Evolutionary conservation across 441 rosid species (phyloP).

Genomic region (Bocquillonia castaneifolia): DNA sequence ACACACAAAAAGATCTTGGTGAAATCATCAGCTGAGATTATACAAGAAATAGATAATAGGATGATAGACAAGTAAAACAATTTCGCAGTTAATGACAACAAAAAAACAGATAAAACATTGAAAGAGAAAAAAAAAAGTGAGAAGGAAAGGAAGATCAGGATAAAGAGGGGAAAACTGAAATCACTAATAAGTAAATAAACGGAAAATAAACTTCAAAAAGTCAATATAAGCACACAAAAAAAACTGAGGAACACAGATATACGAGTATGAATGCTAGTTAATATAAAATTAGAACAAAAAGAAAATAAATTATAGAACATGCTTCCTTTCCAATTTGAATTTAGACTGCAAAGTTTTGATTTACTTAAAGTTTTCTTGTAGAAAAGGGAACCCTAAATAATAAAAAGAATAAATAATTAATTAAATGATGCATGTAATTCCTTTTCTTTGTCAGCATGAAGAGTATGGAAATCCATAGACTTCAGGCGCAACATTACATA

Average conservation of each 20-base stretch:
- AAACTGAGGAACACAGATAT: background rate
- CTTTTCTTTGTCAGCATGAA: background rate
- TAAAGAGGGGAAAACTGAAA: background rate
- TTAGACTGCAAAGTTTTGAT: background rate
- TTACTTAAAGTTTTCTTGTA: background rate
- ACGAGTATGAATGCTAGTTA: background rate
- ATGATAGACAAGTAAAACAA: background rate
- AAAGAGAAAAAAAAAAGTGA: no score
- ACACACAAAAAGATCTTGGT: background rate
- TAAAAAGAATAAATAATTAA: background rate
- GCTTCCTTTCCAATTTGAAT: background rate
- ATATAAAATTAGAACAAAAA: background rate
- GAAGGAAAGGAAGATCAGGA: background rate
- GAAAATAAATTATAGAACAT: background rate
- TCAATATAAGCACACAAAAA: background rate
- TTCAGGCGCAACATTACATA: background rate
- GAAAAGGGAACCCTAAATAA: background rate
- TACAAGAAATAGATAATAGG: background rate
- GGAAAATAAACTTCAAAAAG: background rate
- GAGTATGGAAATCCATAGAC: no score
- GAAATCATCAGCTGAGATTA: constrained; percentile 6
- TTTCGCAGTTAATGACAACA: background rate
- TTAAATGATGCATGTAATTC: background rate
- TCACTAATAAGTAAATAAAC: background rate
- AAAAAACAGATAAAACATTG: no score